phyloP scores from a whole-genome alignment of 2,329 filamentous ascomycete species.

The Fusarium miscanthi region DNA sequence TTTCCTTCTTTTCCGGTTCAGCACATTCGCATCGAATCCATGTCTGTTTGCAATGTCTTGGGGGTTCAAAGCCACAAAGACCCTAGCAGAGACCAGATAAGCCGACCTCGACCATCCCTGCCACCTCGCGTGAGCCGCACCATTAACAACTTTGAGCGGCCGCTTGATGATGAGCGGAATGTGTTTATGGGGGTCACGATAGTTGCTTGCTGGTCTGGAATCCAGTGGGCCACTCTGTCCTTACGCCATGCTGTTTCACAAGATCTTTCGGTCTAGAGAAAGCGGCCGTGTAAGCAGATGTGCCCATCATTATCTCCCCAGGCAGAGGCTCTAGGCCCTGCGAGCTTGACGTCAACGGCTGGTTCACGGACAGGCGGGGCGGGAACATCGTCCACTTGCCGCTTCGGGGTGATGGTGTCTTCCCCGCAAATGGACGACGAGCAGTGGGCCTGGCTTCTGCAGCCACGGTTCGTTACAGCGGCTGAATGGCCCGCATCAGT shows the following conservation, averaged over 20 bases:
- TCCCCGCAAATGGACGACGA: slow-evolving; percentile 35
- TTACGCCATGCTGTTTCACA: not conserved
- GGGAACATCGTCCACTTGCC: slow-evolving; percentile 32
- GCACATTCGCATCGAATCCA: not conserved
- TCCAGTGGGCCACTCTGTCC: not conserved
- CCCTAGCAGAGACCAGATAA: slow-evolving; percentile 34
- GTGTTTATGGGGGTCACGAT: slow-evolving; percentile 19
- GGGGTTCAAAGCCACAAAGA: slow-evolving; percentile 26
- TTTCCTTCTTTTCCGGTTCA: not conserved
- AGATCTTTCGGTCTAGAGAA: slow-evolving; percentile 17
- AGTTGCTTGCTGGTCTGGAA: not conserved
- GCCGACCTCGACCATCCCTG: slow-evolving; percentile 17
- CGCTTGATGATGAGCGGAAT: slow-evolving; percentile 8
- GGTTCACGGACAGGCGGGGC: slow-evolving; percentile 16
- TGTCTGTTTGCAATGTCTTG: slow-evolving; percentile 30
- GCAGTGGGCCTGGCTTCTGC: slow-evolving; percentile 9
- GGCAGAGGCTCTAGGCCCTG: slow-evolving; percentile 14
- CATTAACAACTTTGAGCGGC: not conserved
- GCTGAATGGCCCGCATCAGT: not conserved
- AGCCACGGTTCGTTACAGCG: slow-evolving; percentile 24
- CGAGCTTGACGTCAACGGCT: slow-evolving; percentile 37
- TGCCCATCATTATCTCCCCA: slow-evolving; percentile 10
- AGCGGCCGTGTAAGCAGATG: slow-evolving; percentile 5
- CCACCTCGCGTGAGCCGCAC: slow-evolving; percentile 14
- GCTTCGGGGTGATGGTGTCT: slow-evolving; percentile 25